Evolutionary conservation across 129 eudicot species (phyloP), one percentile per base, ranked within the genome.

Genomic region (Sambucus nigra): DNA sequence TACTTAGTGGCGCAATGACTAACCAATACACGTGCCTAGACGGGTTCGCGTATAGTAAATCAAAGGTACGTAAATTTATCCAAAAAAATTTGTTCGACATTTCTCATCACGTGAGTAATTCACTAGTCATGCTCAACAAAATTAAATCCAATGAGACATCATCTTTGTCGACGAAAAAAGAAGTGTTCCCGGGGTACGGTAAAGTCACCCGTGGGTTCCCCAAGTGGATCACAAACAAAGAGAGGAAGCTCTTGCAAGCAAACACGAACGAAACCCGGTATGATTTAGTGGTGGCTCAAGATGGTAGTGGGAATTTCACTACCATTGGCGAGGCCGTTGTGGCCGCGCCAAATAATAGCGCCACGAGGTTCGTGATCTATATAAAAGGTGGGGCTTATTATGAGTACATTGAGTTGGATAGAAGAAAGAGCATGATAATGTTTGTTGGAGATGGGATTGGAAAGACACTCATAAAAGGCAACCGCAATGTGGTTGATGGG

Each of bases 361-460:
- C 38, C 0, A 64, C 83, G 35, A 69, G 98, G 42, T 89, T 84
- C 31, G 94, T 89, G 68, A 89, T 89, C 21, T 62, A 89, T 58
- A 82, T 89, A 11, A 89, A 89, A 64, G 64, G 71, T 1, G 97
- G 97, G 13, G 93, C 88, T 24, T 89, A 89, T 65, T 89, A 60
- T 32, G 97, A 89, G 76, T 78, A 89, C 26, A 46, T 89, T 51
- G 97, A 89, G 42, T 79, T 89, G 69, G 82, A 5, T 17, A 84
- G 69, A 28, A 81, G 60, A 51, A 76, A 89, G 71, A 69, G 5
- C 0, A 84, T 63, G 20, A 26, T 89, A 20, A 89, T 84, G 97
- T 71, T 89, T 20, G 51, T 89, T 3, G 97, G 97, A n/a, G 97
- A 89, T 25, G 97, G 97, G 16, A 89, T 89, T 33, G 97, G 95